These are phyloP conservation scores for Orbilia blumenaviensis DNA, from an alignment of 2,329 filamentous ascomycete genomes.

Conservation along the genomic window DNA sequence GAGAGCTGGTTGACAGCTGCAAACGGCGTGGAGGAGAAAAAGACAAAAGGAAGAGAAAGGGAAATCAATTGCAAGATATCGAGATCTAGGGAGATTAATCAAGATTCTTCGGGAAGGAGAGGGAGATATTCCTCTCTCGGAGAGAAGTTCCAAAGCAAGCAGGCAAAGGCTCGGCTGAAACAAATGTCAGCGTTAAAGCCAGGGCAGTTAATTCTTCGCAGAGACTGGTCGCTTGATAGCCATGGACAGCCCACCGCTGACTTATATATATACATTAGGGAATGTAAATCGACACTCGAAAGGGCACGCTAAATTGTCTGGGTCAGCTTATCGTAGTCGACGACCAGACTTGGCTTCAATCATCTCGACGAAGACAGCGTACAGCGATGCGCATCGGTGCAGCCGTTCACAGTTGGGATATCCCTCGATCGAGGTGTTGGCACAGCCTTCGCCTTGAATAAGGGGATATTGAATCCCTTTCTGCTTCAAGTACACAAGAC, in stretches of 20 bases:
- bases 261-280: background rate
- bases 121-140: background rate
- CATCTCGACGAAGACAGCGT: background rate
- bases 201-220: slow-evolving; percentile 11
- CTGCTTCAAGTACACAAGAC: slow-evolving; percentile 20
- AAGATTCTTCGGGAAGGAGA: slow-evolving; percentile 12
- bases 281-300: background rate
- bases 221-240: background rate
- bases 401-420: background rate
- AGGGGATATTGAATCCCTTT: slow-evolving; percentile 5
- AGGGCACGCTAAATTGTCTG: background rate
- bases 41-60: slow-evolving; percentile 15
- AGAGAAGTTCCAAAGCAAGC: slow-evolving; percentile 1
- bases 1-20: background rate
- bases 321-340: background rate
- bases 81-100: background rate
- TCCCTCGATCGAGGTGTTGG: background rate
- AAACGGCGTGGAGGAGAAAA: slow-evolving; percentile 17
- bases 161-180: slow-evolving; percentile 34
- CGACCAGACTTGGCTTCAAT: slow-evolving; percentile 1
- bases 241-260: background rate
- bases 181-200: slow-evolving; percentile 28
- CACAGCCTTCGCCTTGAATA: slow-evolving; percentile 19
- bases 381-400: too few relatives aligned
- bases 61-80: background rate